These are phyloP conservation scores for Microsporum ferrugineum DNA, from an alignment of 2,329 filamentous ascomycete species.

Conservation along the genomic window DNA sequence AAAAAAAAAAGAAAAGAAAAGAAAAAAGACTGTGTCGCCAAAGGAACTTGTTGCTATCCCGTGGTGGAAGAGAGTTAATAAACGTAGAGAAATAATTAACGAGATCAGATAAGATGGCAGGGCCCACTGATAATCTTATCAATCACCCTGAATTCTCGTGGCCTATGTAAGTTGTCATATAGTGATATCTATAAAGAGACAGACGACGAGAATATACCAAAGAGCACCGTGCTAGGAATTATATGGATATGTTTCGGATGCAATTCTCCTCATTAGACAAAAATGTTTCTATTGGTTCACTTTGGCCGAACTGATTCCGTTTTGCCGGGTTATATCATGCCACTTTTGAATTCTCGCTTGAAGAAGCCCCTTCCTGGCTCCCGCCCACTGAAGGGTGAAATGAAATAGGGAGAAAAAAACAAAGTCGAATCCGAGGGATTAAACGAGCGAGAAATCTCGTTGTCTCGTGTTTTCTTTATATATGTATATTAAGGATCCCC, in stretches of 20 bases:
- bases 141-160: background rate
- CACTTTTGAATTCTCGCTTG: background rate
- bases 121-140: conserved; percentile 3
- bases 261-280: background rate
- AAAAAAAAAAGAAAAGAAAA: too few relatives aligned
- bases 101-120: conserved; percentile 8
- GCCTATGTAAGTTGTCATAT: background rate
- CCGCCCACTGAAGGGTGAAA: too few relatives aligned
- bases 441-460: background rate
- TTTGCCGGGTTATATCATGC: background rate
- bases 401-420: background rate
- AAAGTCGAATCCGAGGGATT: background rate
- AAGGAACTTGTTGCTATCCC: too few relatives aligned
- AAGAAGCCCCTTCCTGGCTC: too few relatives aligned
- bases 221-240: too few relatives aligned
- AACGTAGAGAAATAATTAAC: background rate
- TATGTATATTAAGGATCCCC: background rate
- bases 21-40: too few relatives aligned
- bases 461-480: background rate
- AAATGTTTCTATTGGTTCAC: background rate
- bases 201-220: too few relatives aligned
- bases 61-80: too few relatives aligned
- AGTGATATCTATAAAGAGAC: too few relatives aligned
- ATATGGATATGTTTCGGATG: background rate
- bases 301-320: background rate